Evolutionary conservation across 768 basidiomycete genomes (phyloP), one percentile per base, ranked within the genome.

Genomic region (Lactarius pseudohatsudake): DNA sequence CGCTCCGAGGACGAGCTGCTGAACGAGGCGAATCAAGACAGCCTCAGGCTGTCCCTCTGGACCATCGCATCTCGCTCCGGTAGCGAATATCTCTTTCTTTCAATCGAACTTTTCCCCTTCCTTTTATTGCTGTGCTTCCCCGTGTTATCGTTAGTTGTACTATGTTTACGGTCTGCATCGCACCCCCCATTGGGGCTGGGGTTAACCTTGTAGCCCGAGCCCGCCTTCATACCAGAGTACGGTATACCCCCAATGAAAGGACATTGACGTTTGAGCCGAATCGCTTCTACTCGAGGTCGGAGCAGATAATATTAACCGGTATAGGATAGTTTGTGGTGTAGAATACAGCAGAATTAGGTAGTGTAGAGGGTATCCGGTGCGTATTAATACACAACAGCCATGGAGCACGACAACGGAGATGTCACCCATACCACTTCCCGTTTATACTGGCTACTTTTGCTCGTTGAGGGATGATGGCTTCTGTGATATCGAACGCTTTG

Each of bases 401-500:
- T 53, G 50, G 13, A 26, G 18, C 28, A 28, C 28, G 5, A 22
- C 28, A 22, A 30, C 13, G 8, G 20, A 34, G 34, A 26, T 7
- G 36, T 74, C 69, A 91, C 59, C 90, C 89, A 70, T 90, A 89
- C 91, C 89, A 92, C 74, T 89, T 86, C 57, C 82, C 81, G 10
- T 86, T 88, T 2, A 86, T 77, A 67, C 79, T 83, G 30, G 79
- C 76, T 1, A 86, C 84, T 41, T 84, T 80, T 4, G 85, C 81
- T 41, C 95, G 84, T 70, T 87, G 85, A 0, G 94, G 94, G 65
- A 98, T 92, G 67, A 80, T 80, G 2, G 92, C 80, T 67, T 88
- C 81, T 0, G 76, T 87, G 71, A 98, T 96, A 38, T 91, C 77
- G 78, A 95, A 97, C 0, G 90, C 84, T 68, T 94, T 85, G 71